Evolutionary conservation across 1,139 yeast species (phyloP), one percentile per base, ranked within the genome.

Genomic region (Eremothecium gossypii): DNA sequence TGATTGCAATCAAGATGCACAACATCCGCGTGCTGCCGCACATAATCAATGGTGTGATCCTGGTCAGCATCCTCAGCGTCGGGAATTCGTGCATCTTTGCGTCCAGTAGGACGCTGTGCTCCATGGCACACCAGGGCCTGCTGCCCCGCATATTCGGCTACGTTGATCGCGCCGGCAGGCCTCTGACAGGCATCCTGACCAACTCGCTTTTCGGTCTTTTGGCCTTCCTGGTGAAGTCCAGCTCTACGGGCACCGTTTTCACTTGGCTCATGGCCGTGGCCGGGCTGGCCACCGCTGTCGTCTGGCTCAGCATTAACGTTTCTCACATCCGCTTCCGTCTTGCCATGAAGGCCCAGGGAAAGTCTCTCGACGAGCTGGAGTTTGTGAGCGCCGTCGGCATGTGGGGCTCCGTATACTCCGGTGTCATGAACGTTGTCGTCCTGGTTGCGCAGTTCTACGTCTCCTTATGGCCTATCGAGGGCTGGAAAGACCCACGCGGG

Each of bases 131-230:
- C 47, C 79, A 84, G 52, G 84, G 86, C 20, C 78, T 77, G 60
- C 91, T 93, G 20, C 95, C 95, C 51, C 71, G 73, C 57, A 67
- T 74, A 51, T 73, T 79, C 44, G 83, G 81, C 26, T 71, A 67
- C 48, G 73, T 78, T 44, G 78, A 74, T 63, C 70, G 69, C 53
- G 65, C 68, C 29, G 91, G 89, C 43, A 79, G 79, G 45, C 89
- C 89, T n/a, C 61, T 72, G 36, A 71, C 73, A 41, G 75, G 77
- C 38, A 70, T 78, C 43, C 58, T 67, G 47, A 79, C 84, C 27
- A 79, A 87, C 55, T 71, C 84, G 8, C 80, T 80, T n/a, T 83
- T 87, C 54, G 85, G 87, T 41, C 72, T 81, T 30, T 83, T 94
- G 31, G 91, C 95, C 8, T 86, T 84, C 48, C 70, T 77, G 44